phyloP scores from a whole-genome alignment of 805 yeast species.

The Saccharomycopsis sp. region DNA sequence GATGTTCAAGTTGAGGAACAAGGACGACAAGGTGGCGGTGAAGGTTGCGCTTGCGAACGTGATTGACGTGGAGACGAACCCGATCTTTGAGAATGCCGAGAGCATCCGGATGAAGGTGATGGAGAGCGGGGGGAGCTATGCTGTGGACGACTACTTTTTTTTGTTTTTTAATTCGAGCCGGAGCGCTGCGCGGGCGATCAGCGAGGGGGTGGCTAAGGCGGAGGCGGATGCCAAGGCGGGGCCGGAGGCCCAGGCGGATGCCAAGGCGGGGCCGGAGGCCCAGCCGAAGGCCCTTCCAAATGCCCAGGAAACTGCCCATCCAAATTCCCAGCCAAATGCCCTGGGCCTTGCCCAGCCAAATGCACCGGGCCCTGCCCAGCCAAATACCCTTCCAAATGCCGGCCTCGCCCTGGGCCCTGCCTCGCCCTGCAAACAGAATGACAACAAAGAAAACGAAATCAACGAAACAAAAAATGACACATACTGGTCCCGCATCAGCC shows the following conservation, averaged over 20 bases:
- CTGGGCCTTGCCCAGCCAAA: no score
- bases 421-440: no score
- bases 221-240: conserved; percentile 12
- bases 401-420: no score
- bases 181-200: conserved; percentile 34
- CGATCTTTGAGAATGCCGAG: conserved; percentile 49
- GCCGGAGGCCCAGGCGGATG: neutral
- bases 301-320: neutral
- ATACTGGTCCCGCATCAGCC: no score
- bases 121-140: conserved; percentile 45
- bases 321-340: no score
- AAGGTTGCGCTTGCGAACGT: conserved; percentile 71
- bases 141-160: conserved; percentile 63
- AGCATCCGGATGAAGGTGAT: conserved; percentile 56
- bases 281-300: no score
- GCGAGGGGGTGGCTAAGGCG: conserved; percentile 33
- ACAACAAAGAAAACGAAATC: neutral
- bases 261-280: no score
- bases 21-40: conserved; percentile 64
- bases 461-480: no score
- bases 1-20: conserved; percentile 66
- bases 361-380: no score
- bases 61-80: conserved; percentile 49
- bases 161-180: conserved; percentile 45
- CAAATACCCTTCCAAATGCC: no score